Evolutionary conservation across 257 asterid genomes (phyloP), one percentile per base, ranked within the genome.

Genomic region (Solanum tarapatanum): DNA sequence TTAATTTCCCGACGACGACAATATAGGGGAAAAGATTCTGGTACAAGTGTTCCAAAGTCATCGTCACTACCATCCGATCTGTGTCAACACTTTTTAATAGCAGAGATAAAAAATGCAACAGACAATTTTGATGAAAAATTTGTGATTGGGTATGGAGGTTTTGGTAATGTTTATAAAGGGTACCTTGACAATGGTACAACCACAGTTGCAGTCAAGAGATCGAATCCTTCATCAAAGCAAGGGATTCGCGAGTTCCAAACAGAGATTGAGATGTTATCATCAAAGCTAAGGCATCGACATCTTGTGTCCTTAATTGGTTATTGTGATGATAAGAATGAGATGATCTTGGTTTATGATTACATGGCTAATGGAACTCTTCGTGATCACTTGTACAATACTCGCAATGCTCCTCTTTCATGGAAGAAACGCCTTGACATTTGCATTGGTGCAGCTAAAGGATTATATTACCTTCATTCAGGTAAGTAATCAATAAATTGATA

Each of bases 261-360:
- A 0, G 98, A 95, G 84, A 95, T 95, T 89, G 88, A 91, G 51
- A 91, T 91, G 94, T 45, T 95, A 9, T 95, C 83, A 37, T 75
- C 97, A 0, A 92, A 91, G 37, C 91, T 93, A 3, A 85, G 98
- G 26, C 94, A 94, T 91, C 72, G 84, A 24, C 96, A 95, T 87
- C 39, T 95, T 5, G 98, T 94, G 5, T 92, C 97, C 2, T 87
- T 95, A 21, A 93, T 95, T 41, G 97, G 98, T 33, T 94, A 95
- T 60, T 94, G 94, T 43, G 93, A 91, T 45, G 93, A 92, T 16
- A 41, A 84, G 1, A 91, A 91, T 0, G 97, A 95, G 87, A 91
- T 94, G 98, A 93, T 95, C 85, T 69, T 95, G 68, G 94, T 95
- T 23, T 95, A 95, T 45, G 98, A 95, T 23, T 92, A 93, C 92